Evolutionary conservation across 2,329 filamentous ascomycete species (phyloP).

Genomic region (Colletotrichum ledebouriae): DNA sequence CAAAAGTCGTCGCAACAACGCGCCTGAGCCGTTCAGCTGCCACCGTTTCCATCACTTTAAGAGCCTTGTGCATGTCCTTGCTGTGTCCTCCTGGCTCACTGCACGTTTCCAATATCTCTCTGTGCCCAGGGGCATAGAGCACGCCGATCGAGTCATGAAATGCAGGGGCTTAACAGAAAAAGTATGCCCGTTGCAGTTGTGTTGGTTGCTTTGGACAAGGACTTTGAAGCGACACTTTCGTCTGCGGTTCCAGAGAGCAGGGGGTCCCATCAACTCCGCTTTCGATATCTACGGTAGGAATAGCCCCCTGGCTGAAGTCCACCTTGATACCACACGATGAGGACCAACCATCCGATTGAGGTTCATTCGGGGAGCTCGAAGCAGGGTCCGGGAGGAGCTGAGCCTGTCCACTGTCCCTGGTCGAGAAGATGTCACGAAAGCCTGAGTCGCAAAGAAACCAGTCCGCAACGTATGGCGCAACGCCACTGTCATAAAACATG

Average conservation of each 20-base stretch:
- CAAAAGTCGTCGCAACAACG: not conserved
- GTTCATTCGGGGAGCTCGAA: conserved; percentile 5
- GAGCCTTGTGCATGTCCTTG: conserved; percentile 6
- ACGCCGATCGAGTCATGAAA: not conserved
- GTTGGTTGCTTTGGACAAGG: not conserved
- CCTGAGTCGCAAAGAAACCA: not conserved
- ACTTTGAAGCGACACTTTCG: not conserved
- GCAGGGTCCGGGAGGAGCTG: not conserved
- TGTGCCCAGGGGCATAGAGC: not conserved
- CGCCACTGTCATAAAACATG: not conserved
- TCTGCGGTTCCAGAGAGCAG: not conserved
- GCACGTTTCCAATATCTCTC: not conserved
- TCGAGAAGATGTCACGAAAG: not conserved
- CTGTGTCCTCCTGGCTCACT: not conserved
- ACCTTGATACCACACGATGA: conserved; percentile 10
- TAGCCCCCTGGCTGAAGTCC: not conserved
- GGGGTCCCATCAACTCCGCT: conserved; percentile 6
- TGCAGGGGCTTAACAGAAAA: conserved; percentile 5
- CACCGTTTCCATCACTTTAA: not conserved
- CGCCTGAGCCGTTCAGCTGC: not conserved
- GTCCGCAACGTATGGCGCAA: not conserved
- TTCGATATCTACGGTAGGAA: not conserved
- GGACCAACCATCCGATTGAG: not conserved
- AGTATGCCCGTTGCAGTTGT: not conserved
- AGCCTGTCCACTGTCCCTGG: not conserved